Conservation (phyloP, 2,329 filamentous ascomycete species). For the Geosmithia flava region DNA sequence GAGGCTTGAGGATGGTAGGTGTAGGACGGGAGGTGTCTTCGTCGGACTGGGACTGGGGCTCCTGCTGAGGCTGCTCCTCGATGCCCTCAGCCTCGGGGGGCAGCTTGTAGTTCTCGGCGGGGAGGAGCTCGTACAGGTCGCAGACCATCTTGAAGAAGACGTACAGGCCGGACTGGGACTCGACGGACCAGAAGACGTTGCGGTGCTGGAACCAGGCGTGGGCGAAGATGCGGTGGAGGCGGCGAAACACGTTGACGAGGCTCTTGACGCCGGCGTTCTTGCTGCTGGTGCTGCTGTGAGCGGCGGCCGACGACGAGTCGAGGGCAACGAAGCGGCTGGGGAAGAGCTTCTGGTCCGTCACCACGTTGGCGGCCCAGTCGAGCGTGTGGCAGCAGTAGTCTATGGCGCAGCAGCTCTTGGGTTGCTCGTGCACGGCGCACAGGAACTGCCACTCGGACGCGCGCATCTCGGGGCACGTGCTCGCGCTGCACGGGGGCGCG, state of each 20-base stretch:
- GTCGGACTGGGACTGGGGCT: conserved; percentile 22
- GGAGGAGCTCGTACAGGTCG: conserved; percentile 79
- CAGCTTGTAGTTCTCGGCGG: conserved; percentile 90
- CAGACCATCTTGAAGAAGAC: conserved; percentile 96
- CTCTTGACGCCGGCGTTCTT: conserved; percentile 61
- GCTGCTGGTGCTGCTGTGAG: conserved; percentile 33
- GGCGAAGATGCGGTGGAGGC: conserved; percentile 92
- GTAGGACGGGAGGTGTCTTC: conserved; percentile 26
- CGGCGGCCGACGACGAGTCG: not conserved
- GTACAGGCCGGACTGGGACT: conserved; percentile 83
- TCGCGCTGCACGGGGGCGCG: conserved; percentile 72
- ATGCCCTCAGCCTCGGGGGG: conserved; percentile 85
- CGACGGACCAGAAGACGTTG: conserved; percentile 88
- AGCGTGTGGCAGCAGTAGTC: conserved; percentile 99
- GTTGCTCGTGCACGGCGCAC: conserved; percentile 92
- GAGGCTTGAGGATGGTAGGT: conserved; percentile 23
- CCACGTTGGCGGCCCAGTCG: conserved; percentile 91
- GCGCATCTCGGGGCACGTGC: conserved; percentile 95
- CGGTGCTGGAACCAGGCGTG: conserved; percentile 98
- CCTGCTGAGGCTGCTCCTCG: conserved; percentile 29
- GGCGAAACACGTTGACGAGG: conserved; percentile 86
- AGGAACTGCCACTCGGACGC: conserved; percentile 98
- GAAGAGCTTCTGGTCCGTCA: conserved; percentile 92
- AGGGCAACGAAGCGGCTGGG: conserved; percentile 63
- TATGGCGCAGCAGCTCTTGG: conserved; percentile 94